Evolutionary conservation across 768 basidiomycete genomes (phyloP).

Genomic region (Pilatotrama ljubarskyi): DNA sequence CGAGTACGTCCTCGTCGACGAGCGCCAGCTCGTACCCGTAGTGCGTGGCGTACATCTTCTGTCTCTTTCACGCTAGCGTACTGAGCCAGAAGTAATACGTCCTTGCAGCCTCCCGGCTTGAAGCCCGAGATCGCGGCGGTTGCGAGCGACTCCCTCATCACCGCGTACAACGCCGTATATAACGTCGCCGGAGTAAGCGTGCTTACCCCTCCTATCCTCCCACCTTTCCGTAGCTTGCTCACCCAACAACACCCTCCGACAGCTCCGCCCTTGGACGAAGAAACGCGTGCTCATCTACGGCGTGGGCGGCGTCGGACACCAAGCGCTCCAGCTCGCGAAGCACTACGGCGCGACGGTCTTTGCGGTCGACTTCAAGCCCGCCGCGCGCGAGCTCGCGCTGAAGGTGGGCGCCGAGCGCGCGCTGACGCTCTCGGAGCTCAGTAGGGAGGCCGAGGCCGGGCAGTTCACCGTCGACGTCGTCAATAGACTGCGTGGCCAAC

Average conservation of each 20-base stretch:
- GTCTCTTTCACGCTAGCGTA: not conserved
- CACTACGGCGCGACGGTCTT: constrained; percentile 31
- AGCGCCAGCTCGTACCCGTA: constrained; percentile 5
- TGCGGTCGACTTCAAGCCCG: constrained; percentile 26
- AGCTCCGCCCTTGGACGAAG: constrained; percentile 9
- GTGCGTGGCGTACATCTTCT: not conserved
- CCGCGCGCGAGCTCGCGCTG: constrained; percentile 26
- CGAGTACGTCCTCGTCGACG: constrained; percentile 5
- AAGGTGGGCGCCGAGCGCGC: constrained; percentile 27
- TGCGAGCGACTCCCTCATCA: constrained; percentile 9
- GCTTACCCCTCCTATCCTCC: not conserved
- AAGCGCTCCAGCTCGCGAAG: constrained; percentile 26
- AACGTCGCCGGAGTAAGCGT: constrained; percentile 2
- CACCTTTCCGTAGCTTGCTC: not conserved
- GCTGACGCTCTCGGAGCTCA: constrained; percentile 22
- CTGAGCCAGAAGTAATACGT: not conserved
- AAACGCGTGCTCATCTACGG: constrained; percentile 16
- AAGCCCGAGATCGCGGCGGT: constrained; percentile 7
- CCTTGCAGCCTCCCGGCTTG: not conserved
- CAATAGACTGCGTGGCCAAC: constrained; percentile 27
- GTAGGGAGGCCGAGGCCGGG: constrained; percentile 4
- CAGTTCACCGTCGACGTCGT: constrained; percentile 26
- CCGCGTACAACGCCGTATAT: constrained; percentile 12
- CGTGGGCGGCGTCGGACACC: constrained; percentile 19
- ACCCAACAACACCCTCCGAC: not conserved